Conservation (phyloP, 1,139 yeast species). For the Yueomyces sp. region DNA sequence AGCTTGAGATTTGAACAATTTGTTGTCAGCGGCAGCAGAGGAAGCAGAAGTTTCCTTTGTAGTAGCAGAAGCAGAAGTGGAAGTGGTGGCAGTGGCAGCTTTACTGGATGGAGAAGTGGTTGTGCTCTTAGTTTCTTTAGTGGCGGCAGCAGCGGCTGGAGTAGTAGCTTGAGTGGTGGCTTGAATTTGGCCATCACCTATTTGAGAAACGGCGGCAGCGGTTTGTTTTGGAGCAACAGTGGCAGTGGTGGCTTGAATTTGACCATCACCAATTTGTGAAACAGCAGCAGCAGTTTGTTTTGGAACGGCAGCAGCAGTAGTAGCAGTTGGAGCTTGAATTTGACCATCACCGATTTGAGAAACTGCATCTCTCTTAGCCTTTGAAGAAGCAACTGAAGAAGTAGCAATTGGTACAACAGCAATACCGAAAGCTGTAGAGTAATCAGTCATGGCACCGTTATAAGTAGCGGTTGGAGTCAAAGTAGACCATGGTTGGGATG, state of each 20-base stretch:
- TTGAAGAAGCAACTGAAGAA: background rate
- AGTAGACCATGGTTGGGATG: constrained; percentile 25
- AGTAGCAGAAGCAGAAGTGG: background rate
- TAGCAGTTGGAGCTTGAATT: constrained; percentile 2
- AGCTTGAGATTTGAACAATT: background rate
- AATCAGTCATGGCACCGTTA: constrained; percentile 39
- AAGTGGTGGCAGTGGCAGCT: background rate
- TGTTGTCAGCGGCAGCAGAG: background rate
- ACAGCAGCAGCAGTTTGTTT: background rate
- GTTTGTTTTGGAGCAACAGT: background rate
- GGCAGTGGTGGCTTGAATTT: background rate
- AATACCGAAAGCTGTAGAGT: constrained; percentile 2
- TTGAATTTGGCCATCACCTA: constrained; percentile 6
- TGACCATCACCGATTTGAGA: constrained; percentile 4
- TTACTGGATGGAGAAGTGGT: background rate
- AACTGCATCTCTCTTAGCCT: constrained; percentile 1
- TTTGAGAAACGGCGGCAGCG: constrained; percentile 5
- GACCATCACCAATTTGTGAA: background rate
- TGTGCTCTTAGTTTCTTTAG: background rate
- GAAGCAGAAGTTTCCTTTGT: background rate
- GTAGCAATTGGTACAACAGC: constrained; percentile 2
- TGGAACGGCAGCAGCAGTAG: background rate
- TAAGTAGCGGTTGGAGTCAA: constrained; percentile 48
- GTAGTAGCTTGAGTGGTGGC: constrained; percentile 1
- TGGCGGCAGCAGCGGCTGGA: background rate